Conservation (phyloP, 371 early-diverging fungal species). For the Zopfochytrium polystomum region DNA sequence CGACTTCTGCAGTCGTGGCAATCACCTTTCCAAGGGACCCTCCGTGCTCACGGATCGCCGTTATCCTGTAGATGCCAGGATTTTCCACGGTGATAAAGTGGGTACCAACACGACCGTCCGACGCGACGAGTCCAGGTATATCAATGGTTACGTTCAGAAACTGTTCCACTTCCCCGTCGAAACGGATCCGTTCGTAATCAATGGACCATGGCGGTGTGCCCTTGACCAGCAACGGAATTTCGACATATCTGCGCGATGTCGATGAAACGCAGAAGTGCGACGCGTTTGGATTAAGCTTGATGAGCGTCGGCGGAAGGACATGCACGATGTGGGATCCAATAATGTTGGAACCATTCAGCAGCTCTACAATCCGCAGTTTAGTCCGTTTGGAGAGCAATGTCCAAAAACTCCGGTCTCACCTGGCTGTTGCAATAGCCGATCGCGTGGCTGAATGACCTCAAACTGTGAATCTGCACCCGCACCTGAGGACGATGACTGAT, state of each 20-base stretch:
- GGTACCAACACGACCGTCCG: slow-evolving; percentile 11
- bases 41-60: slow-evolving; percentile 19
- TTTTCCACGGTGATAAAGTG: slow-evolving; percentile 15
- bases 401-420: not conserved
- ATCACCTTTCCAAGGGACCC: slow-evolving; percentile 21
- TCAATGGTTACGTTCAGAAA: slow-evolving; percentile 24
- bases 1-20: slow-evolving; percentile 24
- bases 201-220: slow-evolving; percentile 44
- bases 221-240: slow-evolving; percentile 36
- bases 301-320: slow-evolving; percentile 43
- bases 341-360: slow-evolving; percentile 34
- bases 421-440: not conserved
- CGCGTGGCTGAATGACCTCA: slow-evolving; percentile 1
- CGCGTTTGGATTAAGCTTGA: slow-evolving; percentile 35
- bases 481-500: not conserved
- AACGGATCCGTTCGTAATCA: slow-evolving; percentile 27
- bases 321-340: slow-evolving; percentile 45
- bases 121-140: not conserved
- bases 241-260: slow-evolving; percentile 2
- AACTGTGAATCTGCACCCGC: slow-evolving; percentile 1
- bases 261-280: slow-evolving; percentile 29
- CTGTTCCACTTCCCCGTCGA: slow-evolving; percentile 23
- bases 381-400: not conserved
- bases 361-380: slow-evolving; percentile 1
- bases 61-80: slow-evolving; percentile 31